Conservation (phyloP, 495 filamentous ascomycete genomes). For the Mycothermus thermophilus region DNA sequence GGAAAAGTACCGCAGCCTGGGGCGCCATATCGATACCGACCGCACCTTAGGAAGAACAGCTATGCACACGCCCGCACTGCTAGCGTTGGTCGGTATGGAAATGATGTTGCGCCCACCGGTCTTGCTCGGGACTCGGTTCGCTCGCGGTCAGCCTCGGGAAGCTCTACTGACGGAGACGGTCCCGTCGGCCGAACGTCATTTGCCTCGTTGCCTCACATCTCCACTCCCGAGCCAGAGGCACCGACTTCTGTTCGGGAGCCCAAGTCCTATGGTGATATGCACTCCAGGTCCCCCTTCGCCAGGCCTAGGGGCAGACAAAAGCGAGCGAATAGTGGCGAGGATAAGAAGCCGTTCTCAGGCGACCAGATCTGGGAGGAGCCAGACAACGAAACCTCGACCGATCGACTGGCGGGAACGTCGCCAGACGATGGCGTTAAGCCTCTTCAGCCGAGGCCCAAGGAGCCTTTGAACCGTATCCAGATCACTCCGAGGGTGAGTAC, state of each 20-base stretch:
- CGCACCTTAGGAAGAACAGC: slow-evolving; percentile 46
- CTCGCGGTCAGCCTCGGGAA: slow-evolving; percentile 35
- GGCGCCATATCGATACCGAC: slow-evolving; percentile 49
- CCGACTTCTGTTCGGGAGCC: too few relatives aligned
- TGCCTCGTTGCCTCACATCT: slow-evolving; percentile 15
- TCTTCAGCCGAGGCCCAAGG: slow-evolving; percentile 39
- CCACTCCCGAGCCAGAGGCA: too few relatives aligned
- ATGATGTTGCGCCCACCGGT: slow-evolving; percentile 32
- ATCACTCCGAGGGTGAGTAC: slow-evolving; percentile 25
- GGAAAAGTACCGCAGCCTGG: slow-evolving; percentile 41
- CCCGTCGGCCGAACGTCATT: slow-evolving; percentile 16
- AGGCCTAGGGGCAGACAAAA: slow-evolving; percentile 36
- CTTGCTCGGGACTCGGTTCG: slow-evolving; percentile 30
- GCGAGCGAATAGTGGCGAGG: slow-evolving; percentile 44
- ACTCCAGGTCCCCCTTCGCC: slow-evolving; percentile 10
- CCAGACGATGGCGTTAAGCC: slow-evolving; percentile 13
- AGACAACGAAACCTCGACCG: slow-evolving; percentile 25
- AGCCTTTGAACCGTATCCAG: slow-evolving; percentile 42
- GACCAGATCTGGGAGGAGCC: slow-evolving; percentile 88
- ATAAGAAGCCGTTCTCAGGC: slow-evolving; percentile 45
- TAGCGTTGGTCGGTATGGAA: slow-evolving; percentile 39
- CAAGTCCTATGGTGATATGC: slow-evolving; percentile 18
- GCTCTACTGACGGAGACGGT: slow-evolving; percentile 33
- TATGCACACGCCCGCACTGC: slow-evolving; percentile 48
- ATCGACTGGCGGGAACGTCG: slow-evolving; percentile 2